Evolutionary conservation across 2,329 filamentous ascomycete species (phyloP).

Genomic region (Daldinia sp.): DNA sequence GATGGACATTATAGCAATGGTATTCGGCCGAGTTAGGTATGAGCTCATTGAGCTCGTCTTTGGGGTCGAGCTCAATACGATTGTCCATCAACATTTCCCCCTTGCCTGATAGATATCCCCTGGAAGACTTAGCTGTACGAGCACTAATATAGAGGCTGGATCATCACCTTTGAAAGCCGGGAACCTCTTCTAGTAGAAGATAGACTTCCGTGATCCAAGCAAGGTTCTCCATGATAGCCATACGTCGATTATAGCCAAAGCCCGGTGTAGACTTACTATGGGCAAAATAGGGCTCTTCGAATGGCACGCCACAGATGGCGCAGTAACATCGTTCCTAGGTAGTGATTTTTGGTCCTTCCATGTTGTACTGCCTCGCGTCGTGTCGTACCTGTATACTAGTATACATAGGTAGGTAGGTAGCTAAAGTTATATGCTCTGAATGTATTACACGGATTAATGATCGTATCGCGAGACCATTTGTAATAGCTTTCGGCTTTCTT

Average conservation of each 20-base stretch:
- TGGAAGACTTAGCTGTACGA: background rate
- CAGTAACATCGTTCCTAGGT: conserved; percentile 5
- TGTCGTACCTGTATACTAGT: too few species aligned
- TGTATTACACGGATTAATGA: background rate
- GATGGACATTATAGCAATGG: background rate
- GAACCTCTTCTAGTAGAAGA: background rate
- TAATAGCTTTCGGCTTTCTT: background rate
- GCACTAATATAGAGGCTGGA: background rate
- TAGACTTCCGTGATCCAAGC: background rate
- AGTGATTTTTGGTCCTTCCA: background rate
- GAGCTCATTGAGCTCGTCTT: background rate
- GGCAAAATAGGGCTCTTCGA: background rate
- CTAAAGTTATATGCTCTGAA: background rate
- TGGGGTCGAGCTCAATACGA: background rate
- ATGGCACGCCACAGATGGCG: conserved; percentile 14
- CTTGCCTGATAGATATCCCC: conserved; percentile 5
- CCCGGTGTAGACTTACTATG: background rate
- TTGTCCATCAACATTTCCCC: background rate
- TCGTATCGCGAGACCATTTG: background rate
- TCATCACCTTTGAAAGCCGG: background rate
- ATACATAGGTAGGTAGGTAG: background rate
- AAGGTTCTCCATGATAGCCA: background rate
- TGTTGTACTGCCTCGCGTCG: background rate
- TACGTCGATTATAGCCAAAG: background rate
- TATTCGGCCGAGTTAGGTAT: background rate